Evolutionary conservation across 805 yeast genomes (phyloP).

Genomic region (Danielozyma ontarioensis): DNA sequence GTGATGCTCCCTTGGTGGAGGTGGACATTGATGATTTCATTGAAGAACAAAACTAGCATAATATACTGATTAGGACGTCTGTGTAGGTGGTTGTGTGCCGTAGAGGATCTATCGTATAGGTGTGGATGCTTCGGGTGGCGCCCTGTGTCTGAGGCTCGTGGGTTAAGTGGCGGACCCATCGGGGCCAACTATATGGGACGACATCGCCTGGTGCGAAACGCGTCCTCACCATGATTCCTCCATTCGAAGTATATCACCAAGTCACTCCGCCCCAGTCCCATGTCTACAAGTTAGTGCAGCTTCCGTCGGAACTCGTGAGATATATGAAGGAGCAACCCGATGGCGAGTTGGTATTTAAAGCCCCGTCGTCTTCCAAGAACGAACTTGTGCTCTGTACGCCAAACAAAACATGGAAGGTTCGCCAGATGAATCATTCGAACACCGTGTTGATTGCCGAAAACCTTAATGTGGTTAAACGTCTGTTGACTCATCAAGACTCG

Average conservation of each 20-base stretch:
- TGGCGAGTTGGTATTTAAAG: not conserved
- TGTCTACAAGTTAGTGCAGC: conserved; percentile 12
- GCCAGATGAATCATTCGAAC: conserved; percentile 86
- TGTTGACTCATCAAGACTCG: not conserved
- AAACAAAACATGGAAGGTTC: conserved; percentile 53
- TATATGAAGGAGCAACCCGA: conserved; percentile 2
- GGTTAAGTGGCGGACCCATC: too few species aligned
- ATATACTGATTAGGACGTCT: not conserved
- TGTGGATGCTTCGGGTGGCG: not conserved
- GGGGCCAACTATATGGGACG: too few species aligned
- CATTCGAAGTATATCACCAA: conserved; percentile 9
- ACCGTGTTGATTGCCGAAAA: conserved; percentile 53
- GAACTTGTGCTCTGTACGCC: conserved; percentile 61
- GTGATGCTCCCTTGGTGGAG: conserved; percentile 61
- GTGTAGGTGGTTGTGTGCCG: not conserved
- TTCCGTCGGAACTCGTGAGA: conserved; percentile 8
- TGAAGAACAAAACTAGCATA: conserved; percentile 52
- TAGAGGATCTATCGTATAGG: not conserved
- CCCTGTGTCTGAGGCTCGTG: not conserved
- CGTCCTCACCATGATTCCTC: conserved; percentile 5
- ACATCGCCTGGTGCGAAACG: too few species aligned
- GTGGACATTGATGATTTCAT: conserved; percentile 70
- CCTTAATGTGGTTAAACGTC: conserved; percentile 2
- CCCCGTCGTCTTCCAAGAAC: conserved; percentile 4
- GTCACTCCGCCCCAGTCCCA: conserved; percentile 4